Percentiles rank a stretch among this genome's conserved stretches.
Conservation (phyloP, 345 rosid species). For the Melaleuca quinquenervia region DNA sequence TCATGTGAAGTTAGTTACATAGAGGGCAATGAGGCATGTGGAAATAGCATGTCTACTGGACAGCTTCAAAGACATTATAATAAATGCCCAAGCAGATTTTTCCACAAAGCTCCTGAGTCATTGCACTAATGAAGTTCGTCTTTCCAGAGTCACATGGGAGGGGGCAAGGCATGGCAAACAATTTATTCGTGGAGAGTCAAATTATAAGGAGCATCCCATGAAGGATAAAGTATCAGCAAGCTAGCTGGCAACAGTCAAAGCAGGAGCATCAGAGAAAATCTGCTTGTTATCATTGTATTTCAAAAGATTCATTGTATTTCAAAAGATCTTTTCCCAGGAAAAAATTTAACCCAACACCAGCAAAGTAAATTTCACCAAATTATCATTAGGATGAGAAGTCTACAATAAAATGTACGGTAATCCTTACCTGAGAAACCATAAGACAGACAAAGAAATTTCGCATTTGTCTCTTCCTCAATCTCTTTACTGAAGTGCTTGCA, state of each 20-base stretch:
- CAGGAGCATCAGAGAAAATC: background rate
- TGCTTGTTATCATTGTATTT: too few species aligned
- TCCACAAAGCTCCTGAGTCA: background rate
- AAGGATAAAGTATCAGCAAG: background rate
- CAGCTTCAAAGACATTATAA: background rate
- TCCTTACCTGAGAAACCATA: slow-evolving; percentile 88
- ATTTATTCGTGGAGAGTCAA: background rate
- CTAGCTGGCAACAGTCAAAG: background rate
- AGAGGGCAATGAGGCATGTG: background rate
- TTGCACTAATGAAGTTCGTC: background rate
- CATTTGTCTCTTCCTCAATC: slow-evolving; percentile 85
- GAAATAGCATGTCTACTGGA: background rate
- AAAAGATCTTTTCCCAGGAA: too few species aligned
- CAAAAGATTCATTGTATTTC: too few species aligned
- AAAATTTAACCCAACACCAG: background rate
- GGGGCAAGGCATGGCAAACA: background rate
- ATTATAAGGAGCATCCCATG: background rate
- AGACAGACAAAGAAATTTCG: slow-evolving; percentile 83
- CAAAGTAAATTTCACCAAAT: background rate
- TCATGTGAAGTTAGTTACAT: background rate
- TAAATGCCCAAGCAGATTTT: background rate
- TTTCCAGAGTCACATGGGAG: background rate
- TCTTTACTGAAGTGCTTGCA: slow-evolving; percentile 69
- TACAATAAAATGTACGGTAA: background rate
- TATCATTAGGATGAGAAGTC: background rate